Percentiles rank a stretch among this genome's conserved stretches.
phyloP scores from a whole-genome alignment of 768 basidiomycete species.

The Rickenella mellea region DNA sequence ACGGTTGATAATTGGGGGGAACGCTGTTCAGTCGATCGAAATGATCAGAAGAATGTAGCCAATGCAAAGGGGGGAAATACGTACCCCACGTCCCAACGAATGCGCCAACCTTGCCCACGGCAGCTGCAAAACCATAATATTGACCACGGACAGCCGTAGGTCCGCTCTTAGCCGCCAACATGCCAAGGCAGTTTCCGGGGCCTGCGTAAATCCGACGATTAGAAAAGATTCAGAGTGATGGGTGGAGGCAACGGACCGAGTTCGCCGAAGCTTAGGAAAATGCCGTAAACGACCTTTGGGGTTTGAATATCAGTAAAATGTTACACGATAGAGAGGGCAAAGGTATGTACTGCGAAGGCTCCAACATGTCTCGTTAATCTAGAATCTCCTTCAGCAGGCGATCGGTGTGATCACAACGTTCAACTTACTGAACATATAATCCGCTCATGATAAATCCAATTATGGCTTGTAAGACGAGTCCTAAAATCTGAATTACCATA shows the following conservation, averaged over 20 bases:
- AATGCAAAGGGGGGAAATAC: constrained; percentile 18
- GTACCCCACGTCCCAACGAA: constrained; percentile 75
- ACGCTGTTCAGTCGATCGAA: constrained; percentile 29
- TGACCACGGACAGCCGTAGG: constrained; percentile 84
- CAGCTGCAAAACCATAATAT: constrained; percentile 80
- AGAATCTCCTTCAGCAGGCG: neutral
- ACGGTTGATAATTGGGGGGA: constrained; percentile 59
- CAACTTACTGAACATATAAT: constrained; percentile 45
- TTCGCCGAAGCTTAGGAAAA: constrained; percentile 87
- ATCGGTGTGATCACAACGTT: neutral
- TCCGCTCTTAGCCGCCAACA: constrained; percentile 77
- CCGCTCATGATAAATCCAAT: constrained; percentile 90
- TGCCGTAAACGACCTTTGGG: constrained; percentile 69
- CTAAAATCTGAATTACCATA: constrained; percentile 40
- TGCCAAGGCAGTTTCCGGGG: constrained; percentile 79
- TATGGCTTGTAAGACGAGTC: constrained; percentile 57
- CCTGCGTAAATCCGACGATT: constrained; percentile 23
- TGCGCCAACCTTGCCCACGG: constrained; percentile 77
- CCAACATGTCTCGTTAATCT: constrained; percentile 57
- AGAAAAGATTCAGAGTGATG: neutral
- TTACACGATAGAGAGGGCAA: neutral
- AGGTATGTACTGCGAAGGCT: constrained; percentile 56
- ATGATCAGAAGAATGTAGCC: neutral
- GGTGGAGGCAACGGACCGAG: constrained; percentile 35
- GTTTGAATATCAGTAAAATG: neutral